Conservation (phyloP, 805 yeast genomes). For the Geotrichum ghanense region DNA sequence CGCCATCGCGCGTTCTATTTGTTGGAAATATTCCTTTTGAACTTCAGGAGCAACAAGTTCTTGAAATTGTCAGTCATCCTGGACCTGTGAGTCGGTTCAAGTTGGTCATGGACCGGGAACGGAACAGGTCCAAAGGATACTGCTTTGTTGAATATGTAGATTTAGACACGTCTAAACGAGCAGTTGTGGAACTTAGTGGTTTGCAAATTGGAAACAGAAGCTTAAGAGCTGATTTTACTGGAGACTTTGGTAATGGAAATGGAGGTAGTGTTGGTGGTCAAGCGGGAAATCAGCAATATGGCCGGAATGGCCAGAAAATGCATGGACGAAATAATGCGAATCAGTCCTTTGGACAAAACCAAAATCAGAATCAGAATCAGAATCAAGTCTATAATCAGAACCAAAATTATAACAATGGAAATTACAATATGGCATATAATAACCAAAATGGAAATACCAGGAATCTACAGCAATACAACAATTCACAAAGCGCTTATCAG, state of each 20-base stretch:
- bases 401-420: neutral
- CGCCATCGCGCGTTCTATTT: constrained; percentile 14
- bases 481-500: constrained; percentile 4
- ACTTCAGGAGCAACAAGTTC: constrained; percentile 14
- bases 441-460: constrained; percentile 1
- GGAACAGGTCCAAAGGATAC: constrained; percentile 15
- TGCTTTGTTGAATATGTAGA: constrained; percentile 17
- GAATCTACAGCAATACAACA: neutral
- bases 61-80: constrained; percentile 10
- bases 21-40: constrained; percentile 22
- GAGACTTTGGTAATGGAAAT: neutral
- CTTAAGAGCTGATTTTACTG: constrained; percentile 16
- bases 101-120: constrained; percentile 16
- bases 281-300: neutral
- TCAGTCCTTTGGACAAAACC: neutral
- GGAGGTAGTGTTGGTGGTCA: neutral
- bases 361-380: constrained; percentile 3
- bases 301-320: neutral
- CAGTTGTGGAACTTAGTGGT: constrained; percentile 13
- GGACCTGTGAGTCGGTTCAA: constrained; percentile 14
- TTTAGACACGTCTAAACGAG: constrained; percentile 13
- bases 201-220: constrained; percentile 11
- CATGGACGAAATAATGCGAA: constrained; percentile 2
- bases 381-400: neutral
- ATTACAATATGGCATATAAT: constrained; percentile 2